Evolutionary conservation across 345 rosid species (phyloP).

Genomic region (Aegle marmelos): DNA sequence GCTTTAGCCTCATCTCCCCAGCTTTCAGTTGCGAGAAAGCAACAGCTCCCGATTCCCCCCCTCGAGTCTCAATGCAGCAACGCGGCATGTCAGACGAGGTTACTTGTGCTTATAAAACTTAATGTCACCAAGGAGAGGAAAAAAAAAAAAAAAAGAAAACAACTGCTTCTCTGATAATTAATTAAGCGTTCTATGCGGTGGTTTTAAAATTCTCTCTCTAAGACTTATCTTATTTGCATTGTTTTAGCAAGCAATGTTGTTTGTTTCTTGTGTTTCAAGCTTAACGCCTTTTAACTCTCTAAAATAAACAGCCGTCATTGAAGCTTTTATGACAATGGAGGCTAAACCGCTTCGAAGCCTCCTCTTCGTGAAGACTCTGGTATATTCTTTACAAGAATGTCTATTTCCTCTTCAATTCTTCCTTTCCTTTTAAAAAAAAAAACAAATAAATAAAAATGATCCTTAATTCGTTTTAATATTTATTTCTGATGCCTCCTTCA

Average conservation of each 20-base stretch:
- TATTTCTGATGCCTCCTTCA: background rate
- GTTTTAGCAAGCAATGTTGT: background rate
- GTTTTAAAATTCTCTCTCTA: background rate
- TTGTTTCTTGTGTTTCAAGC: background rate
- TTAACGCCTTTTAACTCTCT: too few relatives aligned
- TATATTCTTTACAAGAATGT: background rate
- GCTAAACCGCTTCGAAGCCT: constrained; percentile 3
- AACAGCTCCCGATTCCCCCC: background rate
- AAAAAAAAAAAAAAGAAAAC: background rate
- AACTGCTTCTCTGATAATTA: background rate
- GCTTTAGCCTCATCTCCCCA: constrained; percentile 16
- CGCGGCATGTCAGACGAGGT: background rate
- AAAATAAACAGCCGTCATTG: too few relatives aligned
- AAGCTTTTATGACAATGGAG: constrained; percentile 14
- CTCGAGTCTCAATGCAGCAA: background rate
- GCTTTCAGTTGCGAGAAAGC: constrained; percentile 3
- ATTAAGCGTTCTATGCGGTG: background rate
- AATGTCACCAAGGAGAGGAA: background rate
- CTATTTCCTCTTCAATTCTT: background rate
- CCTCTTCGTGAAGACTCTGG: background rate
- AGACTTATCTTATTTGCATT: too few relatives aligned
- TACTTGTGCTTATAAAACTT: background rate
- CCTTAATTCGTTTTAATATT: too few relatives aligned
- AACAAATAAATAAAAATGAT: background rate
- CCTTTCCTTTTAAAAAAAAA: too few relatives aligned